Evolutionary conservation across 768 basidiomycete species (phyloP), one percentile per base, ranked within the genome.

Genomic region (Mycena kentingensis): DNA sequence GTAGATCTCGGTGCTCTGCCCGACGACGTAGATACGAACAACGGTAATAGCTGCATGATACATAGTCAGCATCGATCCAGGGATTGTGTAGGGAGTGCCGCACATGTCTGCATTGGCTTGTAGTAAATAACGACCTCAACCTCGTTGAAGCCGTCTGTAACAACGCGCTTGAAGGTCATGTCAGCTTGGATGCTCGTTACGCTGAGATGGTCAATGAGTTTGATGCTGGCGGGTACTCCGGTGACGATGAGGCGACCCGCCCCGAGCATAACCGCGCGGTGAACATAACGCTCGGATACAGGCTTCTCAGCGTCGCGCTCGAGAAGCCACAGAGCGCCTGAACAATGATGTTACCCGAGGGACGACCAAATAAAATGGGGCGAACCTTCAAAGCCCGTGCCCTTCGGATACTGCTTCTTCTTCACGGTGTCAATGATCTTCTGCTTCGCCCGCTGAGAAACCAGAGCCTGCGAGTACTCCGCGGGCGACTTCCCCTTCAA

Each of bases 171-270:
- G 46, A 5, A 54, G 3, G 52, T 54, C 15, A 44, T 37, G n/a
- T 54, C 52, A 15, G 39, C 52, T 7, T 54, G 46, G 26, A 54
- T 48, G 12, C 39, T 42, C 2, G 39, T 54, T 13, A 54, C 46
- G 0, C 52, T 46, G 32, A 41, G 41, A 43, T 54, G 39, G 21
- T 52, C 51, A 25, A 52, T 42, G 1, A 52, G 51, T 12, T 46
- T 46, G 27, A 52, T 13, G 5, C 47, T 46, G 13, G 27, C 32
- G 19, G 46, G 46, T 13, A 48, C 44, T 15, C 42, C 47, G 15
- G 46, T 54, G 12, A 54, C 5, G 7, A 54, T 54, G 10, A 48
- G 35, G 3, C 37, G 39, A 26, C 52, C 52, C 29, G 47, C 31
- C 1, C 12, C 1, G 2, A 22, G 35, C 15, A 19, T 21, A n/a